Evolutionary conservation across 805 yeast species (phyloP).

Genomic region (Yarrowia osloensis): DNA sequence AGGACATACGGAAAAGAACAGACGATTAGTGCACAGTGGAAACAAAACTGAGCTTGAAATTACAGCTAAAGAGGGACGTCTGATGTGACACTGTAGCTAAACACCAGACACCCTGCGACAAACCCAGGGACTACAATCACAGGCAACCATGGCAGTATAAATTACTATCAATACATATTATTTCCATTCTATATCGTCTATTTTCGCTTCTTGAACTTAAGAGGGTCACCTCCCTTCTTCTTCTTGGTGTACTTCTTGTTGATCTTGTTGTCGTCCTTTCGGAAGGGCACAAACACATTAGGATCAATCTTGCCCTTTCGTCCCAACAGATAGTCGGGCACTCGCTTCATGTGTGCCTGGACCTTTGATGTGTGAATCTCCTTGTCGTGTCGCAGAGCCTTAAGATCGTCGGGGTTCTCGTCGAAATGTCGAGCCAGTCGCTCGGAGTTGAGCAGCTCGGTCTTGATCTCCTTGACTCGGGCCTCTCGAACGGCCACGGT

Average conservation of each 20-base stretch:
- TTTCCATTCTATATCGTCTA: constrained; percentile 14
- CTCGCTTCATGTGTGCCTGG: constrained; percentile 84
- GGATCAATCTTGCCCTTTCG: constrained; percentile 17
- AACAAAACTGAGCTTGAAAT: too few species aligned
- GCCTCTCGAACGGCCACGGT: constrained; percentile 89
- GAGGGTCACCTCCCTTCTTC: constrained; percentile 17
- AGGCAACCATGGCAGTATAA: too few species aligned
- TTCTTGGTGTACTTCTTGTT: constrained; percentile 14
- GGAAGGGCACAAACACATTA: constrained; percentile 8
- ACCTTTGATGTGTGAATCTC: constrained; percentile 80
- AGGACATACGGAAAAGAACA: too few species aligned
- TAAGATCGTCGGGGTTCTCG: constrained; percentile 93
- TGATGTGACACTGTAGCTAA: neutral
- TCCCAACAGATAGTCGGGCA: constrained; percentile 78
- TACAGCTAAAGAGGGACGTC: too few species aligned
- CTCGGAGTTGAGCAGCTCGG: constrained; percentile 84
- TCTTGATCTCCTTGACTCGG: constrained; percentile 81
- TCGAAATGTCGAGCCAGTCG: constrained; percentile 92
- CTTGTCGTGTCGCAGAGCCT: constrained; percentile 86
- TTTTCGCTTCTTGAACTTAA: constrained; percentile 29
- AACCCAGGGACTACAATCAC: too few species aligned
- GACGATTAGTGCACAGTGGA: too few species aligned
- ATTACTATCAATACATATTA: neutral
- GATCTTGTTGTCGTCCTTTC: constrained; percentile 23
- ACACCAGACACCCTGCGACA: neutral